Conservation (phyloP, 108 stramenopile genomes). For the Fragilaria radians region DNA sequence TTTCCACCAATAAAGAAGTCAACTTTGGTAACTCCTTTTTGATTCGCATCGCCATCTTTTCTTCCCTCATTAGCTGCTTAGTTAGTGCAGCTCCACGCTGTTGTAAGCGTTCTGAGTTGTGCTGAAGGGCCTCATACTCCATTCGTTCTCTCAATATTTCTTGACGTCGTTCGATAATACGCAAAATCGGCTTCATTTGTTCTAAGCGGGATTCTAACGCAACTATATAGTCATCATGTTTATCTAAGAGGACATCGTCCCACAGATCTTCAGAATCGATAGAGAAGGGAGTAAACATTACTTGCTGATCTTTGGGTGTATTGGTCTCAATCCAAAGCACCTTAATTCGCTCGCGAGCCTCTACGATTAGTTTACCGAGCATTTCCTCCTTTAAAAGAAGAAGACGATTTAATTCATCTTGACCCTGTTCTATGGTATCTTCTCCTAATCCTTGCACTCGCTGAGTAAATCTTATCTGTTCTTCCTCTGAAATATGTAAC, state of each 20-base stretch:
- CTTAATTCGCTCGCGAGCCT: constrained; percentile 63
- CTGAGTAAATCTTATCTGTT: constrained; percentile 76
- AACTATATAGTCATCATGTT: constrained; percentile 72
- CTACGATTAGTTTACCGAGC: constrained; percentile 80
- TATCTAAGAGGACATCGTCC: constrained; percentile 72
- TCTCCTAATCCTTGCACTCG: constrained; percentile 82
- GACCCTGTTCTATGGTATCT: constrained; percentile 85
- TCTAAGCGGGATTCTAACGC: constrained; percentile 55
- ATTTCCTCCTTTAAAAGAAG: constrained; percentile 66
- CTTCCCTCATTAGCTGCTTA: constrained; percentile 88
- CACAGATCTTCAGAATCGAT: constrained; percentile 57
- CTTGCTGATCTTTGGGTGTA: constrained; percentile 39
- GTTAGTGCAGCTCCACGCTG: constrained; percentile 76
- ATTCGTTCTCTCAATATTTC: constrained; percentile 67
- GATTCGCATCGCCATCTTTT: constrained; percentile 86
- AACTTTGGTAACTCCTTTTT: constrained; percentile 77
- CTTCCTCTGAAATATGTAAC: constrained; percentile 75
- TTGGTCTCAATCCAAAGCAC: constrained; percentile 87
- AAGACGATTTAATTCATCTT: constrained; percentile 67
- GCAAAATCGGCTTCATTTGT: constrained; percentile 81
- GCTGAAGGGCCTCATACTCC: constrained; percentile 77
- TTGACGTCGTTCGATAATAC: constrained; percentile 80
- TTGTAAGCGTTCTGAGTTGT: constrained; percentile 82
- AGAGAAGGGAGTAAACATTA: constrained; percentile 50
- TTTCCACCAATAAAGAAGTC: constrained; percentile 46